These are phyloP conservation scores for Colletotrichum truncatum DNA, from an alignment of 2,329 filamentous ascomycete species.

Conservation along the genomic window DNA sequence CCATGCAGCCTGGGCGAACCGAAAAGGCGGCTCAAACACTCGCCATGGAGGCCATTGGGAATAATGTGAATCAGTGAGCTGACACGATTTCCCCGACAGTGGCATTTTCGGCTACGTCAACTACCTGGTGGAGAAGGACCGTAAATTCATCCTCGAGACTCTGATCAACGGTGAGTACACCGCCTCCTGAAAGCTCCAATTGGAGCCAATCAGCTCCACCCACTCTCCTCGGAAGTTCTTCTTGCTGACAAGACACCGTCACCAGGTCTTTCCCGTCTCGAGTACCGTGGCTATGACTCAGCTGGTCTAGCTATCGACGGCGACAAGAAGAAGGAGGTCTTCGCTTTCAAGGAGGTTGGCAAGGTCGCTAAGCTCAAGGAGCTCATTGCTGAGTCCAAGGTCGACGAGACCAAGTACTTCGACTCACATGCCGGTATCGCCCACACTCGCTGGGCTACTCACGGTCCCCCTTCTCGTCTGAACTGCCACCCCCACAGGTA, in stretches of 20 bases:
- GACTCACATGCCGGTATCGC: slow-evolving; percentile 98
- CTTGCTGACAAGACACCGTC: slow-evolving; percentile 39
- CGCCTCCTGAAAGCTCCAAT: slow-evolving; percentile 28
- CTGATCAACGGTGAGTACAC: slow-evolving; percentile 85
- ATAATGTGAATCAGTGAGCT: slow-evolving; percentile 32
- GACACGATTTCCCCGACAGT: slow-evolving; percentile 55
- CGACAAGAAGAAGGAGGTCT: slow-evolving; percentile 98
- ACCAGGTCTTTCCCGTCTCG: slow-evolving; percentile 88
- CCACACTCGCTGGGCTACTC: slow-evolving; percentile 98
- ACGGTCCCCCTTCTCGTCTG: slow-evolving; percentile 89
- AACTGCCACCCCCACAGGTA: slow-evolving; percentile 99
- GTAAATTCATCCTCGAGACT: slow-evolving; percentile 94
- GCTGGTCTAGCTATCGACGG: slow-evolving; percentile 95
- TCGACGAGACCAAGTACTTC: slow-evolving; percentile 91
- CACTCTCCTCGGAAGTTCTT: neutral
- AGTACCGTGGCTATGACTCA: slow-evolving; percentile 99
- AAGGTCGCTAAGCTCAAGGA: slow-evolving; percentile 97
- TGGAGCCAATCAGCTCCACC: slow-evolving; percentile 16
- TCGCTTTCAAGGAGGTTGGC: slow-evolving; percentile 98
- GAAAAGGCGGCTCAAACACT: neutral
- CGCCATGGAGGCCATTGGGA: slow-evolving; percentile 9
- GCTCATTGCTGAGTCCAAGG: slow-evolving; percentile 84
- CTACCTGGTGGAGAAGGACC: slow-evolving; percentile 98
- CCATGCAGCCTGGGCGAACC: slow-evolving; percentile 4
- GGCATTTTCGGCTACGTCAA: slow-evolving; percentile 99